Percentiles rank a stretch among this genome's conserved stretches.
phyloP scores from a whole-genome alignment of 1,139 yeast species.

The Blastobotrys niveus region DNA sequence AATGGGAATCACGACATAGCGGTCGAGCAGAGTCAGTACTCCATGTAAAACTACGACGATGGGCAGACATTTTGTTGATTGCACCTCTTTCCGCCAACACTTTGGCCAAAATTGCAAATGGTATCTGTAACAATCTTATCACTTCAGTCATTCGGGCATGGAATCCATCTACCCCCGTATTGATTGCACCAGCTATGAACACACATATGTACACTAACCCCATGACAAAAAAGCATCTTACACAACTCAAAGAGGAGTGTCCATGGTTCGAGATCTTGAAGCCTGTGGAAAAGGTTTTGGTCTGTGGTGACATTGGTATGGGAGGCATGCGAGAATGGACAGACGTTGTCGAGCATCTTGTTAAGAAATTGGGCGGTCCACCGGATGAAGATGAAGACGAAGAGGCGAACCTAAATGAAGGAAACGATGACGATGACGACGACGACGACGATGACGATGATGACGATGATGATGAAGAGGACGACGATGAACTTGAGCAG shows the following conservation, averaged over 20 bases:
- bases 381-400: slow-evolving; percentile 17
- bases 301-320: slow-evolving; percentile 94
- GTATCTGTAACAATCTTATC: slow-evolving; percentile 81
- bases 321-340: slow-evolving; percentile 99
- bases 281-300: slow-evolving; percentile 90
- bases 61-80: slow-evolving; percentile 91
- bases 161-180: slow-evolving; percentile 81
- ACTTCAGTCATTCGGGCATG: slow-evolving; percentile 82
- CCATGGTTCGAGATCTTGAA: slow-evolving; percentile 74
- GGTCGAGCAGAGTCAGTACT: slow-evolving; percentile 63
- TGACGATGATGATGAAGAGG: slow-evolving; percentile 3
- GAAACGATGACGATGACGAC: slow-evolving; percentile 1
- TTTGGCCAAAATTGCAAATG: slow-evolving; percentile 82
- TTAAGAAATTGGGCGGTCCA: slow-evolving; percentile 41
- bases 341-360: slow-evolving; percentile 76
- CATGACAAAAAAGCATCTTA: slow-evolving; percentile 76
- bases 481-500: slow-evolving; percentile 3
- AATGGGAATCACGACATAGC: slow-evolving; percentile 53
- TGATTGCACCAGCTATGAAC: slow-evolving; percentile 97
- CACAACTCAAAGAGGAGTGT: slow-evolving; percentile 53
- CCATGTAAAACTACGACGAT: slow-evolving; percentile 82
- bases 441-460: not conserved
- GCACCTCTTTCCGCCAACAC: slow-evolving; percentile 96
- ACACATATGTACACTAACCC: slow-evolving; percentile 96
- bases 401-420: not conserved